Evolutionary conservation across 2,329 filamentous ascomycete species (phyloP), one percentile per base, ranked within the genome.

Genomic region (Pseudogymnoascus sp.): DNA sequence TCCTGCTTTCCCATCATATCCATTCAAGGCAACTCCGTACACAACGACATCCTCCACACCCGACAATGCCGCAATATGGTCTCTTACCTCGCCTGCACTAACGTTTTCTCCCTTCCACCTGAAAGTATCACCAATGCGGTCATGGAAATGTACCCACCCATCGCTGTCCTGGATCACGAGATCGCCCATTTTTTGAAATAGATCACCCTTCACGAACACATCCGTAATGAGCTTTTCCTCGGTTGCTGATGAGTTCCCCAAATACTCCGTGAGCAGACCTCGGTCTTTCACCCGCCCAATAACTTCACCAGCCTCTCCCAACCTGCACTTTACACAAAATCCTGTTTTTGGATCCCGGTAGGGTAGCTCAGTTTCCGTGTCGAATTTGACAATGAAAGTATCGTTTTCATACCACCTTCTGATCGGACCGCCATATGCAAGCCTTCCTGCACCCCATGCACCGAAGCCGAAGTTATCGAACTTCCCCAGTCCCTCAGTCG

Each of bases 81-180:
- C 77, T 59, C 76, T 69, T 25, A 79, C 73, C 64, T 80, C 78
- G 0, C 77, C 77, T 0, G 78, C 77, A 59, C 75, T 77, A 4
- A 80, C 77, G 60, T 79, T 79, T 71, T 80, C 78, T 1, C 77
- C 76, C 64, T 79, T 81, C 81, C 81, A 83, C 8, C 81, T 73
- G 71, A 79, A 83, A 0, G 81, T 83, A 65, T 83, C 81, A 9
- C 81, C 81, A 59, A 82, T 74, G 3, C 81, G 75, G 66, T 80
- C 79, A 58, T 78, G 74, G 65, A 80, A 81, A 16, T 71, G 73
- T 3, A 80, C 69, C 75, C 78, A 79, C 0, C 78, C 77, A 16
- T 71, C 70, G 1, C 66, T 58, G 49, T 79, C 76, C 37, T 73
- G 74, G 4, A 78, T 68, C 8, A 79, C 66, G n/a, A 79, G 62